Conservation (phyloP, 2,329 filamentous ascomycete genomes). For the Fusarium secorum region DNA sequence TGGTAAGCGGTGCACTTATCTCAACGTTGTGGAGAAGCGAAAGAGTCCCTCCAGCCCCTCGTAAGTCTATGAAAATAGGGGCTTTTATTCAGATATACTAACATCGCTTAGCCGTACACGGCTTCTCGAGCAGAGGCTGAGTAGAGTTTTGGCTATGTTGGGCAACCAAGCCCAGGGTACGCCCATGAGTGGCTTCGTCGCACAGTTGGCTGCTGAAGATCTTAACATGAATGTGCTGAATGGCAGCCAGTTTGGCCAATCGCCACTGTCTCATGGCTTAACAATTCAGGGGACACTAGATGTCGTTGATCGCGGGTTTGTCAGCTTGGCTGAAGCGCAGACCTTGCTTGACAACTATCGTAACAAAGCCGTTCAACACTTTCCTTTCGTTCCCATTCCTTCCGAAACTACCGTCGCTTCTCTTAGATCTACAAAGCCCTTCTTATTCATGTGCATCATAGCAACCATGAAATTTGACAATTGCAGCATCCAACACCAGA, state of each 20-base stretch:
- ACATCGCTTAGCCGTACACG: background rate
- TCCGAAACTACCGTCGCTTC: background rate
- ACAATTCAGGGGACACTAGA: background rate
- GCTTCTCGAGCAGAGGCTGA: conserved; percentile 2
- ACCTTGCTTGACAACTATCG: background rate
- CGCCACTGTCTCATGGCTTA: background rate
- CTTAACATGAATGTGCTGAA: background rate
- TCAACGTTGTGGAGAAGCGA: conserved; percentile 14
- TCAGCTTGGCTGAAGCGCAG: background rate
- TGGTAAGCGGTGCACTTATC: conserved; percentile 11
- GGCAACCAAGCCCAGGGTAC: background rate
- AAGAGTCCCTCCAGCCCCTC: conserved; percentile 7
- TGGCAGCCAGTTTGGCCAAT: rapidly evolving
- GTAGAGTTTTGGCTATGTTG: background rate
- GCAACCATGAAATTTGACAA: conserved; percentile 11
- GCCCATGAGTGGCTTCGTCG: background rate
- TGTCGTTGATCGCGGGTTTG: background rate
- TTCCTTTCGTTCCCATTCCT: background rate
- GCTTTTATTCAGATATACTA: background rate
- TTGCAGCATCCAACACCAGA: conserved; percentile 2
- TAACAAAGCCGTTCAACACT: background rate
- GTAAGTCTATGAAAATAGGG: background rate
- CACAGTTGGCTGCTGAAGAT: background rate
- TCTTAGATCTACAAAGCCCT: background rate
- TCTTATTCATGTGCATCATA: conserved; percentile 12